phyloP scores from a whole-genome alignment of 257 asterid species.

The Misopates orontium region DNA sequence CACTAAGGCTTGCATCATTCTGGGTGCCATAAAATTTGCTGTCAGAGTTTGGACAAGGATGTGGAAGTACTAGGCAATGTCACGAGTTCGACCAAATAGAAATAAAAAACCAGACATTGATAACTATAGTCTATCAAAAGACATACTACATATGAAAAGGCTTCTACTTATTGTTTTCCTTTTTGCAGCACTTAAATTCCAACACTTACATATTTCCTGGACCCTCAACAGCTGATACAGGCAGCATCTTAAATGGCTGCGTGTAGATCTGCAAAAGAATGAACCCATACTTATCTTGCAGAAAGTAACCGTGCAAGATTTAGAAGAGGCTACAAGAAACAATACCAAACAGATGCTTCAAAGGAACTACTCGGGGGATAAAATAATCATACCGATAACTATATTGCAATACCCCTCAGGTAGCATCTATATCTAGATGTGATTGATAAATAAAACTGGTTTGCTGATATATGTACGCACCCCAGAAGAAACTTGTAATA shows the following conservation, averaged over 20 bases:
- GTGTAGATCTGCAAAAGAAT: conserved; percentile 56
- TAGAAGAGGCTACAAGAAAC: not conserved
- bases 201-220: conserved; percentile 74
- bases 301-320: not conserved
- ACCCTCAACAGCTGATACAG: conserved; percentile 70
- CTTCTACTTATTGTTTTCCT: no score
- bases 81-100: no score
- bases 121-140: no score
- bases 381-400: no score
- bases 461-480: no score
- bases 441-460: no score
- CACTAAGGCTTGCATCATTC: conserved; percentile 80
- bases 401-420: no score
- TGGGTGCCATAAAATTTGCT: conserved; percentile 29
- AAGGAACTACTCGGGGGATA: no score
- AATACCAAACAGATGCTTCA: not conserved
- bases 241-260: conserved; percentile 67
- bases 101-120: no score
- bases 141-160: no score
- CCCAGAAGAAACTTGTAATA: no score
- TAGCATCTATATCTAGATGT: no score
- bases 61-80: not conserved
- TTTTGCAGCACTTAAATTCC: not conserved
- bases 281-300: not conserved
- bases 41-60: not conserved